Evolutionary conservation across 768 basidiomycete species (phyloP).

Genomic region (Leucocoprinus birnbaumii): DNA sequence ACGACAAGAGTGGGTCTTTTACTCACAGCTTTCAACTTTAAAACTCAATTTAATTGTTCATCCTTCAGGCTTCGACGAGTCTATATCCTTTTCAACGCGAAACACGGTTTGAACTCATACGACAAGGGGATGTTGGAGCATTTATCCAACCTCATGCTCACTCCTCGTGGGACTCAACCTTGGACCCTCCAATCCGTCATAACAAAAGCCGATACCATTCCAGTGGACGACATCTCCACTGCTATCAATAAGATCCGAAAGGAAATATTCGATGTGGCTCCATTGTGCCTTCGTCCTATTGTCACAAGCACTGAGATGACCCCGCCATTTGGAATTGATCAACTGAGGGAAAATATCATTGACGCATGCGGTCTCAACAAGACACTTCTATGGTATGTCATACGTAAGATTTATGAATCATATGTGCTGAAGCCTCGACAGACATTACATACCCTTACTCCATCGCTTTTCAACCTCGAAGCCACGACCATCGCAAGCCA

Average conservation of each 20-base stretch:
- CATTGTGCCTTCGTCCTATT: constrained; percentile 66
- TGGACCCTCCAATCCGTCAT: constrained; percentile 72
- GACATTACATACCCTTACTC: no score
- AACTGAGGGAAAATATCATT: constrained; percentile 53
- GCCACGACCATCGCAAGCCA: no score
- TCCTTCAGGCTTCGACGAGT: constrained; percentile 62
- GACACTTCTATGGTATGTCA: not conserved
- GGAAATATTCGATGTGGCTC: constrained; percentile 51
- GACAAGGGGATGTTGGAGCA: constrained; percentile 63
- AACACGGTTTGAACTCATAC: constrained; percentile 53
- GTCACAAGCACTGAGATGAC: constrained; percentile 51
- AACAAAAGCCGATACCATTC: constrained; percentile 64
- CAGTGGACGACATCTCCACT: constrained; percentile 26
- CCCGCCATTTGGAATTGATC: constrained; percentile 53
- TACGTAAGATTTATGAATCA: no score
- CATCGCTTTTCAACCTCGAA: not conserved
- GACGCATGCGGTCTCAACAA: constrained; percentile 47
- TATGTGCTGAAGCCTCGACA: no score
- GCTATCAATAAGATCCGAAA: constrained; percentile 40
- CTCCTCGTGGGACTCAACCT: constrained; percentile 32
- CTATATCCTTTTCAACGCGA: constrained; percentile 68
- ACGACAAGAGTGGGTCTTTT: constrained; percentile 53
- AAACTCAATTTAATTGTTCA: no score
- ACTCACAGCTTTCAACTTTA: not conserved
- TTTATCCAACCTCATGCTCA: constrained; percentile 40